Conservation (phyloP, 2,329 filamentous ascomycete species). For the Phialophora expanda region DNA sequence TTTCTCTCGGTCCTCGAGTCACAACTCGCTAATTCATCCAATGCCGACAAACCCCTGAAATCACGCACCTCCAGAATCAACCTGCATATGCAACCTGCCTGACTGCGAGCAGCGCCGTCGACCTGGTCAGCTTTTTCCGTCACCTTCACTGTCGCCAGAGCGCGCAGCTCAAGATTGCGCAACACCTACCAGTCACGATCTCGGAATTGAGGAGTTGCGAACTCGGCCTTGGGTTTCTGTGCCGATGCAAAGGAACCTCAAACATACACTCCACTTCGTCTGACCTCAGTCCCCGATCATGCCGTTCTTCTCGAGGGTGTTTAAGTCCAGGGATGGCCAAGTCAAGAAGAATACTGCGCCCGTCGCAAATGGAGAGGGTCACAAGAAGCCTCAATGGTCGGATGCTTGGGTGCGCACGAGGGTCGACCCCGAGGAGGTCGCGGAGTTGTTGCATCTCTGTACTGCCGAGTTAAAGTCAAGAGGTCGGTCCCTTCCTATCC, state of each 20-base stretch:
- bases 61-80: constrained; percentile 15
- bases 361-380: constrained; percentile 58
- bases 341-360: constrained; percentile 65
- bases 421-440: constrained; percentile 87
- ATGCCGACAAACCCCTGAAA: constrained; percentile 33
- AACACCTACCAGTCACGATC: neutral
- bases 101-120: constrained; percentile 18
- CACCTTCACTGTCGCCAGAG: constrained; percentile 10
- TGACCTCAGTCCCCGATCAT: constrained; percentile 44
- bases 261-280: constrained; percentile 2
- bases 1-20: constrained; percentile 15
- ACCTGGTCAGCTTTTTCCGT: constrained; percentile 5
- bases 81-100: constrained; percentile 33
- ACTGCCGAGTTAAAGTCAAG: constrained; percentile 90
- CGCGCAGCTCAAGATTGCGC: neutral
- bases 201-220: neutral
- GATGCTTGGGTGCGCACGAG: constrained; percentile 83
- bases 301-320: constrained; percentile 65
- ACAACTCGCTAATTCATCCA: constrained; percentile 23
- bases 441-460: constrained; percentile 82
- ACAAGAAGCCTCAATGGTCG: constrained; percentile 78
- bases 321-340: constrained; percentile 75
- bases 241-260: constrained; percentile 26
- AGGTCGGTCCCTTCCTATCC: constrained; percentile 65
- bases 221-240: constrained; percentile 6